Percentiles rank a stretch among this genome's conserved stretches.
Conservation (phyloP, 768 basidiomycete species). For the Kwoniella botswanensis region DNA sequence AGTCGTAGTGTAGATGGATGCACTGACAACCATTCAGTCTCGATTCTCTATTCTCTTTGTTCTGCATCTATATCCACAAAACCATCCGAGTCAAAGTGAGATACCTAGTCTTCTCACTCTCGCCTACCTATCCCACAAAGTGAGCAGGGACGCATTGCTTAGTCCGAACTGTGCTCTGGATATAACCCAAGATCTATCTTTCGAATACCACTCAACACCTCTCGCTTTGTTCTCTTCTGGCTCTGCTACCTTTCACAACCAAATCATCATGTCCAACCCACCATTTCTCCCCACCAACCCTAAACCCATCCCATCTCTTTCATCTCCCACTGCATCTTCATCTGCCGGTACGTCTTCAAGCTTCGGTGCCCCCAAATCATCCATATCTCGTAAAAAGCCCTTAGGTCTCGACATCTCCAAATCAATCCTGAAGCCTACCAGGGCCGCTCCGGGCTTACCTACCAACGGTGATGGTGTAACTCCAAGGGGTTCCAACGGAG, state of each 20-base stretch:
- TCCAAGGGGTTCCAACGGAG: slow-evolving; percentile 7
- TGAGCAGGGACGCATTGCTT: background rate
- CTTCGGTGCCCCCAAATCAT: slow-evolving; percentile 41
- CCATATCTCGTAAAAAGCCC: slow-evolving; percentile 55
- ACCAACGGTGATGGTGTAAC: background rate
- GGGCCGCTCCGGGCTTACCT: slow-evolving; percentile 48
- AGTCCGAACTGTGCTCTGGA: background rate
- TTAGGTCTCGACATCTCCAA: slow-evolving; percentile 52
- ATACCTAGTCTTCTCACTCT: background rate
- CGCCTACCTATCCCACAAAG: background rate
- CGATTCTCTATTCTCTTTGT: background rate
- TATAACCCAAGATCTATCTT: background rate
- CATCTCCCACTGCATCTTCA: slow-evolving; percentile 10
- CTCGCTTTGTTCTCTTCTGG: background rate
- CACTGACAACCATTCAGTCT: slow-evolving; percentile 5
- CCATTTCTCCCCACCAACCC: slow-evolving; percentile 13
- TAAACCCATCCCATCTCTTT: slow-evolving; percentile 33
- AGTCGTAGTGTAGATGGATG: background rate
- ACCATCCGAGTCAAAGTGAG: background rate
- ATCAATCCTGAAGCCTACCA: slow-evolving; percentile 50
- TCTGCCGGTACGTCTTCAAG: slow-evolving; percentile 16
- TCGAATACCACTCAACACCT: background rate
- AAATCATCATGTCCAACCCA: slow-evolving; percentile 13
- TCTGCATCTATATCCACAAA: background rate
- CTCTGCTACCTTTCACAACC: background rate